A percentile compares a stretch with the other conserved stretches of the same genome.
Conservation (phyloP, 2,329 filamentous ascomycete genomes). For the Tolypocladium cylindrosporum region DNA sequence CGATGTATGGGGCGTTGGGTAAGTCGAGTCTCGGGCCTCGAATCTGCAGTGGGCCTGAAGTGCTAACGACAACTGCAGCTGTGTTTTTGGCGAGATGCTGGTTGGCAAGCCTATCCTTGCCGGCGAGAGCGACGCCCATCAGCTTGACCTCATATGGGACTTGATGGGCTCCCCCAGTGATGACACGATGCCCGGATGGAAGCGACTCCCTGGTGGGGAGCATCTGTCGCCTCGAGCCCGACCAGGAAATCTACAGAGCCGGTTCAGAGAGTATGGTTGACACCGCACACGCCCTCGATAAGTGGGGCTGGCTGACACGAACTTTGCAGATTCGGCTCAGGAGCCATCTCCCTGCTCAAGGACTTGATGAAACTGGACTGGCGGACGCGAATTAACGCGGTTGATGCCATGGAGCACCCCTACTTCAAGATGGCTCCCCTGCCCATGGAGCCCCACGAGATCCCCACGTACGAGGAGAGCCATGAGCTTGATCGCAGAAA, state of each 20-base stretch:
- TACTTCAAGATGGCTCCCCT: constrained; percentile 77
- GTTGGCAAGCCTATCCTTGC: constrained; percentile 85
- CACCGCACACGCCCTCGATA: neutral
- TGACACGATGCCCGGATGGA: constrained; percentile 89
- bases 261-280: constrained; percentile 59
- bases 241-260: constrained; percentile 55
- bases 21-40: constrained; percentile 21
- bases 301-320: constrained; percentile 7
- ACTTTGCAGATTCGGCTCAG: constrained; percentile 46
- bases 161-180: constrained; percentile 85
- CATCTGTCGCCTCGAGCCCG: constrained; percentile 53
- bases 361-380: constrained; percentile 85
- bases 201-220: constrained; percentile 70
- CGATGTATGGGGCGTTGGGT: constrained; percentile 97
- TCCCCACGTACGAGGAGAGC: constrained; percentile 89
- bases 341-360: constrained; percentile 68
- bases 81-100: constrained; percentile 97
- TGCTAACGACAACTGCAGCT: constrained; percentile 42
- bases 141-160: constrained; percentile 89
- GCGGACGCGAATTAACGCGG: constrained; percentile 79
- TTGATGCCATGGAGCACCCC: constrained; percentile 83
- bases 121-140: constrained; percentile 79
- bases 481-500: constrained; percentile 94
- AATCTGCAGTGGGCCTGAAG: neutral
- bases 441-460: constrained; percentile 72